These are phyloP conservation scores for Lunasporangiospora selenospora DNA, from an alignment of 192 early-diverging fungal species.

Conservation along the genomic window DNA sequence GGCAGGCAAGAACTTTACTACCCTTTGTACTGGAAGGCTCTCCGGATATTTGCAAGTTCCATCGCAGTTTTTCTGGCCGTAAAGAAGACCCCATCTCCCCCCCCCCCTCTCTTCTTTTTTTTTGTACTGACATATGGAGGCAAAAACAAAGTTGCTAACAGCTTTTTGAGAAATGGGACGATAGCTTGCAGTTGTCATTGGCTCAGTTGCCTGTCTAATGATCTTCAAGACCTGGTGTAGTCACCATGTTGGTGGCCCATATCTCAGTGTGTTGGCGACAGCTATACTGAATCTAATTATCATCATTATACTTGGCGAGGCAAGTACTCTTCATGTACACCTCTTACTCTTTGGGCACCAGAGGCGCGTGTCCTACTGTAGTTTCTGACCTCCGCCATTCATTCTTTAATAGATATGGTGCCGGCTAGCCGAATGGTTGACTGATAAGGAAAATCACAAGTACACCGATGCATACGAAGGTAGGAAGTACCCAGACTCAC, in stretches of 20 bases:
- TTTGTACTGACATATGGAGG: too few relatives aligned
- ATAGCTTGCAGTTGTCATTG: slow-evolving; percentile 40
- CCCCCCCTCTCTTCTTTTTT: too few relatives aligned
- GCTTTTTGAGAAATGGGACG: background rate
- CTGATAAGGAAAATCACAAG: slow-evolving; percentile 56
- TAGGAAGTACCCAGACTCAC: background rate
- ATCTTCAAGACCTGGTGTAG: slow-evolving; percentile 44
- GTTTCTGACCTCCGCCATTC: slow-evolving; percentile 47
- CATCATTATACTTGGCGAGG: slow-evolving; percentile 59
- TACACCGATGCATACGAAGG: slow-evolving; percentile 51
- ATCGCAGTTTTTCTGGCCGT: slow-evolving; percentile 16
- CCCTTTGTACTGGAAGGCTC: slow-evolving; percentile 30
- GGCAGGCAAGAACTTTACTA: slow-evolving; percentile 49
- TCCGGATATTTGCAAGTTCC: slow-evolving; percentile 14
- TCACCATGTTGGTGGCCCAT: slow-evolving; percentile 21
- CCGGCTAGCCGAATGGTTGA: slow-evolving; percentile 40
- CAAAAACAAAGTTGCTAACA: too few relatives aligned
- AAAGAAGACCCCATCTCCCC: too few relatives aligned
- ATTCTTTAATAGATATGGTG: slow-evolving; percentile 22
- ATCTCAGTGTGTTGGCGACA: slow-evolving; percentile 30
- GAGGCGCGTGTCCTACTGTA: background rate
- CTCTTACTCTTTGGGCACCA: too few relatives aligned
- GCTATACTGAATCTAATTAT: slow-evolving; percentile 52
- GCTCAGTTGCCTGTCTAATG: slow-evolving; percentile 44
- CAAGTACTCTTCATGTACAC: slow-evolving; percentile 9